Conservation (phyloP, 345 rosid genomes). For the Physaria fendleri region DNA sequence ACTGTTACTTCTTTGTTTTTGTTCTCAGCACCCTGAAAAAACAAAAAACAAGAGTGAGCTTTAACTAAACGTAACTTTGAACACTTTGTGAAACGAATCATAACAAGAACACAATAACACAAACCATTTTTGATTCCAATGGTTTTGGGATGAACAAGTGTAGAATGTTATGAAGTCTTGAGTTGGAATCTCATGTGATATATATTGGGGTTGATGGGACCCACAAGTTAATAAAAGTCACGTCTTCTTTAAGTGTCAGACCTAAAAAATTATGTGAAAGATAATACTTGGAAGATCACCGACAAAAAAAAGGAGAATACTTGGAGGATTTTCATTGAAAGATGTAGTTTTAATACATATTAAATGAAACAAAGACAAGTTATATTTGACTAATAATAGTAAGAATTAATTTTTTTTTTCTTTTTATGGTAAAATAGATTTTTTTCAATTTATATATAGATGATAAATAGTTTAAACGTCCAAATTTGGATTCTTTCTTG, state of each 20-base stretch:
- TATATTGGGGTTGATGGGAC: constrained; percentile 23
- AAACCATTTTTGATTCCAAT: constrained; percentile 21
- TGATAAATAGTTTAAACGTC: no score
- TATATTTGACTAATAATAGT: not conserved
- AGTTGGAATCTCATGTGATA: constrained; percentile 31
- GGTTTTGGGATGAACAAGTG: not conserved
- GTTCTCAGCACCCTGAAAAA: constrained; percentile 42
- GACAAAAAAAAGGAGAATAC: no score
- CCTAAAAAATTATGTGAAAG: constrained; percentile 17
- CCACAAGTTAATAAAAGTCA: constrained; percentile 13
- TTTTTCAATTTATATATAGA: no score
- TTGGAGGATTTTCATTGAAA: constrained; percentile 29
- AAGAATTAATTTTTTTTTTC: no score
- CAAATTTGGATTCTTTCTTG: constrained; percentile 4
- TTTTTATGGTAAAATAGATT: no score
- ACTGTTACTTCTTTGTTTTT: constrained; percentile 27
- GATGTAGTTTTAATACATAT: not conserved
- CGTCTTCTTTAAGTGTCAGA: not conserved
- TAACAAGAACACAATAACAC: constrained; percentile 1
- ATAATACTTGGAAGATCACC: no score
- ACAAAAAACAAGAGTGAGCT: constrained; percentile 4
- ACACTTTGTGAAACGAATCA: no score
- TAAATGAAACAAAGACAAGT: not conserved
- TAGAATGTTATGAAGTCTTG: constrained; percentile 28
- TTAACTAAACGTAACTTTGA: not conserved